Evolutionary conservation across 495 filamentous ascomycete genomes (phyloP).

Genomic region (Apodospora peruviana): DNA sequence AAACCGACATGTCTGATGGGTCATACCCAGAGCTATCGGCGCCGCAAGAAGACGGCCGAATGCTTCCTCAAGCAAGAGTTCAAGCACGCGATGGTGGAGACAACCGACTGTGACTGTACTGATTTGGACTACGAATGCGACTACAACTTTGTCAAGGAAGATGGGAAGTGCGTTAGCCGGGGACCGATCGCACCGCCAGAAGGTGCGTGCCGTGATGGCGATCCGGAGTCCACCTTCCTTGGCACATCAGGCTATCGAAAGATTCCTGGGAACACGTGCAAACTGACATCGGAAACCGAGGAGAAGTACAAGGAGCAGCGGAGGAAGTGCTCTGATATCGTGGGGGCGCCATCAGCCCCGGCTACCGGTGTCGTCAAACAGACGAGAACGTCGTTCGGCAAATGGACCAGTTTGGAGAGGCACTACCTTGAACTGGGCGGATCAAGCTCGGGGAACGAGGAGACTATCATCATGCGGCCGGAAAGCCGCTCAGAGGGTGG

Average conservation of each 20-base stretch:
- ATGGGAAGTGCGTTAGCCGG: conserved; percentile 50
- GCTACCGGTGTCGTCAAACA: conserved; percentile 56
- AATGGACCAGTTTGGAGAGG: conserved; percentile 55
- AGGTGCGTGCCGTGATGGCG: conserved; percentile 58
- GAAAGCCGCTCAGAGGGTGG: conserved; percentile 14
- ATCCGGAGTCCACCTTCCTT: conserved; percentile 60
- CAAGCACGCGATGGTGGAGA: conserved; percentile 60
- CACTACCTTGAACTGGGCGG: conserved; percentile 77
- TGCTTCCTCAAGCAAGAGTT: conserved; percentile 88
- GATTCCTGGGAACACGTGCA: conserved; percentile 87
- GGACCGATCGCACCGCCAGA: conserved; percentile 51
- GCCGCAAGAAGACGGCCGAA: conserved; percentile 76
- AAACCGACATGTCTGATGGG: conserved; percentile 91
- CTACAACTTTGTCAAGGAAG: conserved; percentile 70
- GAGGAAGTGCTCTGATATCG: conserved; percentile 45
- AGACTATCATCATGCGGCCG: conserved; percentile 78
- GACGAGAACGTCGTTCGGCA: conserved; percentile 49
- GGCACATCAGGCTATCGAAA: conserved; percentile 85
- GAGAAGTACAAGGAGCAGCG: conserved; percentile 58
- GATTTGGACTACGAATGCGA: conserved; percentile 89
- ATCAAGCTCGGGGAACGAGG: conserved; percentile 56
- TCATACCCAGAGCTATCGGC: conserved; percentile 74
- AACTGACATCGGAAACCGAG: conserved; percentile 43
- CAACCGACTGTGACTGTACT: conserved; percentile 71
- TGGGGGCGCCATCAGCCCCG: conserved; percentile 31